Conservation (phyloP, 495 filamentous ascomycete genomes). For the Xylaria nigripes region DNA sequence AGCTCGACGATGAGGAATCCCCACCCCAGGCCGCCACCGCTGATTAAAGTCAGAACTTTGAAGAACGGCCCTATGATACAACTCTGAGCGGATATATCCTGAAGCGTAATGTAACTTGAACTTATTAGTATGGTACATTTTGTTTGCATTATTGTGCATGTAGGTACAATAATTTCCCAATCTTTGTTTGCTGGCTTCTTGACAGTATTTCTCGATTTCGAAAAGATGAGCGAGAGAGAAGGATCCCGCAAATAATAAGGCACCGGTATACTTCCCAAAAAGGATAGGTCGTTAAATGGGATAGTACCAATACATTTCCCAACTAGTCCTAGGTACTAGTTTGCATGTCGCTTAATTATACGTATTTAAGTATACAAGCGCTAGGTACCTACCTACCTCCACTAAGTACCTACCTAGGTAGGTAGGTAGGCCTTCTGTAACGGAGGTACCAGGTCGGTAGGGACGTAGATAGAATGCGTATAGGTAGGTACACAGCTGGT, state of each 20-base stretch:
- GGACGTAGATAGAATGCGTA: too few relatives aligned
- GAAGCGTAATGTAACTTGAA: too few relatives aligned
- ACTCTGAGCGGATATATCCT: too few relatives aligned
- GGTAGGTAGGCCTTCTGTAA: too few relatives aligned
- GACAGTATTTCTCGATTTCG: not conserved
- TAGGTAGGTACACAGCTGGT: too few relatives aligned
- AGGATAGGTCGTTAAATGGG: not conserved
- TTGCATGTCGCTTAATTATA: too few relatives aligned
- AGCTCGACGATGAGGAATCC: not conserved
- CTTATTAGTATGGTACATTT: not conserved
- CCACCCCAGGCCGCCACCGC: not conserved
- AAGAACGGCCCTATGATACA: not conserved
- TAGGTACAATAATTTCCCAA: constrained; percentile 1
- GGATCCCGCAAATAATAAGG: not conserved
- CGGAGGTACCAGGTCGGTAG: not conserved
- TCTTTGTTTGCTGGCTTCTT: not conserved
- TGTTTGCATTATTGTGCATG: not conserved
- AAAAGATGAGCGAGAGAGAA: not conserved
- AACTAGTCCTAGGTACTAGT: too few relatives aligned
- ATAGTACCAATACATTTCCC: too few relatives aligned
- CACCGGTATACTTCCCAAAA: constrained; percentile 4
- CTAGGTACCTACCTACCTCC: too few relatives aligned
- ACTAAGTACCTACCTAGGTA: too few relatives aligned
- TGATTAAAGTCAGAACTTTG: not conserved
- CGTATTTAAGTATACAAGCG: too few relatives aligned